phyloP scores from a whole-genome alignment of 208 protist species.

The Trypanosoma avium region DNA sequence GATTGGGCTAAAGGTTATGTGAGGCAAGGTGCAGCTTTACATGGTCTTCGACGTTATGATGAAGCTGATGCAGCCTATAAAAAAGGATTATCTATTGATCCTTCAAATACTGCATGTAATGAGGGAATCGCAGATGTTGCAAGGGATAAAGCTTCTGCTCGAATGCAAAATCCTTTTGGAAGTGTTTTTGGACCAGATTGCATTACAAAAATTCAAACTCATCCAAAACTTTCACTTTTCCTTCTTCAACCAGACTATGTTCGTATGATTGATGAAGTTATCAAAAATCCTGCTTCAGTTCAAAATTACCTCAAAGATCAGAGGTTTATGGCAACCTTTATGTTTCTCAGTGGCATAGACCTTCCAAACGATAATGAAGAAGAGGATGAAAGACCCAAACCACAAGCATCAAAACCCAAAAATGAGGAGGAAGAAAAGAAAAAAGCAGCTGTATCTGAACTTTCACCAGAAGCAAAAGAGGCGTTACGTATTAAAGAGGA shows the following conservation, averaged over 20 bases:
- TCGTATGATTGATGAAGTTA: conserved; percentile 84
- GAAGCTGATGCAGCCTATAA: conserved; percentile 86
- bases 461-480: conserved; percentile 64
- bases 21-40: conserved; percentile 88
- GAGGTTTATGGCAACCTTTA: conserved; percentile 82
- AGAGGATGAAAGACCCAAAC: conserved; percentile 40
- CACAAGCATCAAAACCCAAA: conserved; percentile 30
- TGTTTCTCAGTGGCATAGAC: conserved; percentile 79
- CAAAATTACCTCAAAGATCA: conserved; percentile 81
- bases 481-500: conserved; percentile 87
- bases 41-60: conserved; percentile 75
- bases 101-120: conserved; percentile 62
- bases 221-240: conserved; percentile 84
- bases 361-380: conserved; percentile 70
- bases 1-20: conserved; percentile 94
- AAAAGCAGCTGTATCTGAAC: conserved; percentile 20
- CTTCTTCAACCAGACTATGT: conserved; percentile 92
- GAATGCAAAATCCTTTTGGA: conserved; percentile 73
- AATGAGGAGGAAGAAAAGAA: conserved; percentile 35
- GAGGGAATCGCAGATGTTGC: conserved; percentile 70
- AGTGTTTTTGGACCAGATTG: conserved; percentile 78
- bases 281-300: conserved; percentile 69
- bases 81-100: conserved; percentile 80
- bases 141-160: conserved; percentile 41
- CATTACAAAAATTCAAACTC: conserved; percentile 82